Percentiles rank a stretch among this genome's conserved stretches.
Conservation (phyloP, 306 rosid genomes). For the Herpetospermum pedunculosum region DNA sequence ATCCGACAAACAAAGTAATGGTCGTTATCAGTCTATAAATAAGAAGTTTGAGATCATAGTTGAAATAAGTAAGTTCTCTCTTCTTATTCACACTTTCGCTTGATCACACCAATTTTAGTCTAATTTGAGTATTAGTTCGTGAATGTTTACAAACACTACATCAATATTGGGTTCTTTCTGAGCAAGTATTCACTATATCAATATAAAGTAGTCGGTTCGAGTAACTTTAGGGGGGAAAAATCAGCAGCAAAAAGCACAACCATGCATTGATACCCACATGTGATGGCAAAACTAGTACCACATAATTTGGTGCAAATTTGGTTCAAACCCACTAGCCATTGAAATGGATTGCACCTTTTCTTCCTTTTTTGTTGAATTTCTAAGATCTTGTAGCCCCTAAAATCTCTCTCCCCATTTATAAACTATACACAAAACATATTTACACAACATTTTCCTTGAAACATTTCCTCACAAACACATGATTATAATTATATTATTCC, state of each 20-base stretch:
- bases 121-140: neutral
- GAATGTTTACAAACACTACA: neutral
- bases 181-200: neutral
- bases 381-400: neutral
- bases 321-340: neutral
- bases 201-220: neutral
- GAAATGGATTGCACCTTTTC: neutral
- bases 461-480: neutral
- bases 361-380: neutral
- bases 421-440: neutral
- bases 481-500: slow-evolving; percentile 6
- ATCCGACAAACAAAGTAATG: neutral
- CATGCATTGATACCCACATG: neutral
- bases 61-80: neutral
- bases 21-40: neutral
- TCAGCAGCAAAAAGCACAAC: neutral
- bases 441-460: neutral
- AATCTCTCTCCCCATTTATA: neutral
- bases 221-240: neutral
- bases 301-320: neutral
- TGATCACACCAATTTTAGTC: neutral
- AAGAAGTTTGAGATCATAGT: neutral
- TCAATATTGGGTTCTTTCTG: neutral
- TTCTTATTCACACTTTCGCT: neutral
- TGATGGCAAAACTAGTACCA: neutral